Evolutionary conservation across 1,284 basidiomycete species (phyloP).

Genomic region (Leccinum colubrinum): DNA sequence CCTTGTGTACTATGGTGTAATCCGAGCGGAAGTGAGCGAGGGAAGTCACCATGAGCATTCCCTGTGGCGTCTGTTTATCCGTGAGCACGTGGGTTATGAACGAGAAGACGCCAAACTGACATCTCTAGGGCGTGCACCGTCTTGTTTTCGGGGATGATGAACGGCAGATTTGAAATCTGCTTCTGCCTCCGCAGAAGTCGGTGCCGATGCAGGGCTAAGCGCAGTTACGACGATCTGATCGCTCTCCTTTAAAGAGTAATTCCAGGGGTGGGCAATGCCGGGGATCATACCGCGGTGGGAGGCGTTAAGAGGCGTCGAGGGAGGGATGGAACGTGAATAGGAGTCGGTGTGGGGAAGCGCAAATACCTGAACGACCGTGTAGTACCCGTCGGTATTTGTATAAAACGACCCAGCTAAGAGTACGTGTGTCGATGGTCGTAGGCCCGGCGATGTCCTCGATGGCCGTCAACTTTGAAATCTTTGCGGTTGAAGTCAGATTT

Average conservation of each 20-base stretch:
- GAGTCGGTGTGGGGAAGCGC: slow-evolving; percentile 2
- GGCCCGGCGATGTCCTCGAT: neutral
- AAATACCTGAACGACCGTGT: slow-evolving; percentile 13
- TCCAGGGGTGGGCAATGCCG: neutral
- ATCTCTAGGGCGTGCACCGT: slow-evolving; percentile 67
- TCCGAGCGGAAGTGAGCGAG: slow-evolving; percentile 82
- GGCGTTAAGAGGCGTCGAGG: slow-evolving; percentile 1
- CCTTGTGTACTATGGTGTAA: slow-evolving; percentile 69
- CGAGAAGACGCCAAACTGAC: slow-evolving; percentile 30
- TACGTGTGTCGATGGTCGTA: slow-evolving; percentile 16
- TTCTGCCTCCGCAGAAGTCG: slow-evolving; percentile 45
- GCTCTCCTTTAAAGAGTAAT: too few relatives aligned
- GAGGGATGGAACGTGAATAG: neutral
- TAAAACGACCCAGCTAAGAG: slow-evolving; percentile 5
- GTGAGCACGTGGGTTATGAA: slow-evolving; percentile 15
- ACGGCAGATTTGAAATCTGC: slow-evolving; percentile 60
- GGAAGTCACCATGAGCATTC: slow-evolving; percentile 75
- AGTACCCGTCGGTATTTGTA: slow-evolving; percentile 3
- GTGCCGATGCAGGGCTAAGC: slow-evolving; percentile 43
- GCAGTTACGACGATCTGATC: slow-evolving; percentile 60
- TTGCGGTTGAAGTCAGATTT: neutral
- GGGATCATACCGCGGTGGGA: slow-evolving; percentile 13
- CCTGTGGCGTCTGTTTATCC: slow-evolving; percentile 53
- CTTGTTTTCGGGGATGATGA: slow-evolving; percentile 52
- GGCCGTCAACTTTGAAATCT: neutral